Percentiles rank a stretch among this genome's conserved stretches.
These are phyloP conservation scores for Sechiopsis laciniata DNA, from an alignment of 306 rosid genomes.

Conservation along the genomic window DNA sequence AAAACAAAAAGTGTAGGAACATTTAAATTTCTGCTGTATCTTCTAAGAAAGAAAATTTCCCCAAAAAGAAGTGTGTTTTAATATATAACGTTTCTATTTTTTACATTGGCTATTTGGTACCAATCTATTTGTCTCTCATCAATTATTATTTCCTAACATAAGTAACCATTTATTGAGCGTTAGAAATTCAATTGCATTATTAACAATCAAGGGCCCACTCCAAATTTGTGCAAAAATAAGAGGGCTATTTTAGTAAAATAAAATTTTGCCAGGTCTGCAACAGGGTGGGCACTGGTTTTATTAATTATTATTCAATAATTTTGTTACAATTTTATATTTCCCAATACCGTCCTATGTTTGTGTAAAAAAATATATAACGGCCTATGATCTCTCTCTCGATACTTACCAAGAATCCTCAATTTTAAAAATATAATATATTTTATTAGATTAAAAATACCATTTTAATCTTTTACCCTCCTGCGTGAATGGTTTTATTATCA, in stretches of 20 bases:
- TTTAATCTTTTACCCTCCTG: no score
- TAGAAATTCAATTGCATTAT: neutral
- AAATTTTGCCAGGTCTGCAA: neutral
- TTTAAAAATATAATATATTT: neutral
- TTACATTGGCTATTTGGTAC: neutral
- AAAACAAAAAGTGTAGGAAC: no score
- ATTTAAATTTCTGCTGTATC: neutral
- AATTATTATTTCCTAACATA: neutral
- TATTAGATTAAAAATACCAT: no score
- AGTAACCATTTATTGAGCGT: slow-evolving; percentile 9
- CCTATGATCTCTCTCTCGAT: neutral
- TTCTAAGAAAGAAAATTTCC: neutral
- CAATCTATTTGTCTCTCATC: neutral
- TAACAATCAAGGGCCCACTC: neutral
- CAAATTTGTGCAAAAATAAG: neutral
- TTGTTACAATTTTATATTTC: neutral
- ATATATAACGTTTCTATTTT: neutral
- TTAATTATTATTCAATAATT: neutral
- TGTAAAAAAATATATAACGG: no score
- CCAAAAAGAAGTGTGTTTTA: neutral
- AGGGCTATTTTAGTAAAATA: neutral
- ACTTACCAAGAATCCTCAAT: slow-evolving; percentile 1
- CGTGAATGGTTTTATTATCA: no score
- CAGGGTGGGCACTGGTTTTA: neutral
- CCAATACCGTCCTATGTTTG: neutral